Evolutionary conservation across 495 filamentous ascomycete species (phyloP).

Genomic region (Daldinia decipiens): DNA sequence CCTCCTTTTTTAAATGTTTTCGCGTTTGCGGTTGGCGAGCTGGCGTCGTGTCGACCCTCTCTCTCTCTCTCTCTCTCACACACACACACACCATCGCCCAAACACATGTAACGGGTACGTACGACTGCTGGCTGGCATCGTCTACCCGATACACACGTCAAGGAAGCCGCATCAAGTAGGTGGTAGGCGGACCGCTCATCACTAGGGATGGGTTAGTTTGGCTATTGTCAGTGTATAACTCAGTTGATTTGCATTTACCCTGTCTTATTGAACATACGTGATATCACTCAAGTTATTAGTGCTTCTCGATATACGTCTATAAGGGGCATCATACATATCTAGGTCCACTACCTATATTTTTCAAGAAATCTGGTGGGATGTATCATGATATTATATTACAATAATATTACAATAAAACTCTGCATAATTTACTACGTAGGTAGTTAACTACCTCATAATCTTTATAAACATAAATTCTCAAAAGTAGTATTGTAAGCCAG

Average conservation of each 20-base stretch:
- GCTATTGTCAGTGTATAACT: not conserved
- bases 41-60: not conserved
- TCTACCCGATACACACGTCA: slow-evolving; percentile 6
- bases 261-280: not conserved
- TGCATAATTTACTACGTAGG: no score
- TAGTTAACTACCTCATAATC: no score
- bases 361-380: not conserved
- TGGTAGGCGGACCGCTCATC: not conserved
- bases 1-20: slow-evolving; percentile 15
- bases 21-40: not conserved
- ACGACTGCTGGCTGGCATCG: slow-evolving; percentile 11
- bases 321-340: no score
- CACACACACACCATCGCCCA: not conserved
- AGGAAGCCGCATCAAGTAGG: not conserved
- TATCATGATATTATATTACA: not conserved
- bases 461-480: no score
- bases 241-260: not conserved
- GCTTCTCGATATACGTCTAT: not conserved
- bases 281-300: not conserved
- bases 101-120: slow-evolving; percentile 3
- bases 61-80: no score
- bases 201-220: not conserved
- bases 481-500: no score
- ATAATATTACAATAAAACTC: no score
- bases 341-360: not conserved